These are phyloP conservation scores for Coniochaeta sp. DNA, from an alignment of 2,329 filamentous ascomycete genomes.

Conservation along the genomic window DNA sequence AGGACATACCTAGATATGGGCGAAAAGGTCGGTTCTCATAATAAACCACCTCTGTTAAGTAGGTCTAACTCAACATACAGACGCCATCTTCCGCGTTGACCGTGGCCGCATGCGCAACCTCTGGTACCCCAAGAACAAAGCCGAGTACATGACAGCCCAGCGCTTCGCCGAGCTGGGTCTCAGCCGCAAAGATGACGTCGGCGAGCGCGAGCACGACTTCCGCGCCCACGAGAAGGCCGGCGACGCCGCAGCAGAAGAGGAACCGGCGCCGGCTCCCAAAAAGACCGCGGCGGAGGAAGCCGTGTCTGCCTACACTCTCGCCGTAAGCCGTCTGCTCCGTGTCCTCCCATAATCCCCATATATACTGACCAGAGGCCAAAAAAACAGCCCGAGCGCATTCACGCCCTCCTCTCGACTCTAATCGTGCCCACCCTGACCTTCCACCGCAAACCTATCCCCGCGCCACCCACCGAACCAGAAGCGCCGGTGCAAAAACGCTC, in stretches of 20 bases:
- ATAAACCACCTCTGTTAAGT: background rate
- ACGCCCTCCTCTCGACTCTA: slow-evolving; percentile 23
- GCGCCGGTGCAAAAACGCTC: slow-evolving; percentile 14
- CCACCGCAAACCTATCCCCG: slow-evolving; percentile 25
- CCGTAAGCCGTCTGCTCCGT: slow-evolving; percentile 5
- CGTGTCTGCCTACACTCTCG: slow-evolving; percentile 7
- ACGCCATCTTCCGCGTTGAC: slow-evolving; percentile 23
- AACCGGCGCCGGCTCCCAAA: background rate
- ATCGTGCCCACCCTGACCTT: slow-evolving; percentile 29
- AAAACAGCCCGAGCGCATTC: slow-evolving; percentile 25
- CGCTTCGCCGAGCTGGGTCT: slow-evolving; percentile 22
- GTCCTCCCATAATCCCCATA: background rate
- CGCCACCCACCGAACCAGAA: slow-evolving; percentile 9
- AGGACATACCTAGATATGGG: slow-evolving; percentile 31
- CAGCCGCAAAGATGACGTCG: slow-evolving; percentile 15
- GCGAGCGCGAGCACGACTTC: slow-evolving; percentile 21
- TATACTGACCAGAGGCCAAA: background rate
- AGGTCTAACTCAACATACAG: slow-evolving; percentile 8
- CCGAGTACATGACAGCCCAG: slow-evolving; percentile 25
- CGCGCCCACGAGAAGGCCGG: slow-evolving; percentile 5
- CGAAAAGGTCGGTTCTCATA: slow-evolving; percentile 21
- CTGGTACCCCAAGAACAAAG: slow-evolving; percentile 23
- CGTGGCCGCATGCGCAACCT: slow-evolving; percentile 28
- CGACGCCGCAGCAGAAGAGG: slow-evolving; percentile 3
- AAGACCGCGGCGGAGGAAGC: slow-evolving; percentile 4